Conservation (phyloP, 495 filamentous ascomycete genomes). For the Tuber borchii region DNA sequence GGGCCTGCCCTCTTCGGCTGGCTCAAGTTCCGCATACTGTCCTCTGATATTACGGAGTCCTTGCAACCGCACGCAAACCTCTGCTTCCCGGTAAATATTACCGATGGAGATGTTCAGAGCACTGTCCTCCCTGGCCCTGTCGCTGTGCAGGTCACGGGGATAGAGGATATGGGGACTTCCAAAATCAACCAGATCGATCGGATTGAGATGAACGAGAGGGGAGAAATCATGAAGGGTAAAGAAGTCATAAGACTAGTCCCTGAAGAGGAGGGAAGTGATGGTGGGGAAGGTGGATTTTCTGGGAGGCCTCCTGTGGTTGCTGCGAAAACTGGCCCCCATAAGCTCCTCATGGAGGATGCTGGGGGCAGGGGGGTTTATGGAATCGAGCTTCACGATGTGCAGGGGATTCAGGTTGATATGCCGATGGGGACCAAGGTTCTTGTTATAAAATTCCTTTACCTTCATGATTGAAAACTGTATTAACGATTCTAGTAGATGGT, state of each 20-base stretch:
- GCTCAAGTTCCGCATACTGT: conserved; percentile 70
- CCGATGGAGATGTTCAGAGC: conserved; percentile 51
- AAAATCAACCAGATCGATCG: conserved; percentile 80
- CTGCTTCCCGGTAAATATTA: conserved; percentile 55
- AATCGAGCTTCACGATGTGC: conserved; percentile 63
- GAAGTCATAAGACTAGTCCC: conserved; percentile 71
- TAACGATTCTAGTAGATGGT: conserved; percentile 41
- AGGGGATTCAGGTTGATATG: conserved; percentile 59
- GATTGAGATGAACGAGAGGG: conserved; percentile 73
- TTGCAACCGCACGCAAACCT: conserved; percentile 49
- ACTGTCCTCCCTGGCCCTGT: conserved; percentile 54
- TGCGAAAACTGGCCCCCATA: conserved; percentile 58
- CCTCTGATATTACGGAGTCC: conserved; percentile 64
- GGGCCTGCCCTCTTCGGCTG: conserved; percentile 68
- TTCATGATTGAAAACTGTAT: background rate
- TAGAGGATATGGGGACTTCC: conserved; percentile 72
- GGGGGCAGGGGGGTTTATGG: conserved; percentile 62
- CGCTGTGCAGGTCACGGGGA: conserved; percentile 72
- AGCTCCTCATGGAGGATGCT: conserved; percentile 74
- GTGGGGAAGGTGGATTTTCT: conserved; percentile 10
- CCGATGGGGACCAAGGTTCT: conserved; percentile 66
- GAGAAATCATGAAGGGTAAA: conserved; percentile 71
- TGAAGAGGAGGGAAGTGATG: conserved; percentile 46
- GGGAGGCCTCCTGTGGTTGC: background rate
- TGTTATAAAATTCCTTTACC: background rate